Conservation (phyloP, 1,284 basidiomycete species). For the Irpex lacteus region DNA sequence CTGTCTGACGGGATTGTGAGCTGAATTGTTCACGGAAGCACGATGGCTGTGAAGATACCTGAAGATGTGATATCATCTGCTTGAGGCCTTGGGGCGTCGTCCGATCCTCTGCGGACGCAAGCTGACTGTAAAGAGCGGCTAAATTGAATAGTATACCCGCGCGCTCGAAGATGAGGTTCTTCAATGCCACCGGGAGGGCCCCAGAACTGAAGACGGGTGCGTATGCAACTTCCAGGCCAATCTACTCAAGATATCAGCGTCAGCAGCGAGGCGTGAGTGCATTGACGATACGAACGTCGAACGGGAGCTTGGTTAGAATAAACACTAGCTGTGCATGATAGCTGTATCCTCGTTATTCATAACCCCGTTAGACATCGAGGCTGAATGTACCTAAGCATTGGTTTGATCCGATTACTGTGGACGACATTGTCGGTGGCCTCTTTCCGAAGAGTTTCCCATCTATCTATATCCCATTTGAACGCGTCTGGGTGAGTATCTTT, state of each 20-base stretch:
- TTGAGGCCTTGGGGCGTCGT: slow-evolving; percentile 76
- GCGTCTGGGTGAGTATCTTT: slow-evolving; percentile 84
- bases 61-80: slow-evolving; percentile 67
- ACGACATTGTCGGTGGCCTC: slow-evolving; percentile 54
- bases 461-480: slow-evolving; percentile 78
- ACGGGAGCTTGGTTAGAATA: slow-evolving; percentile 70
- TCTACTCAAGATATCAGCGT: slow-evolving; percentile 42
- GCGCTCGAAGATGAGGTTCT: slow-evolving; percentile 79
- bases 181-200: slow-evolving; percentile 59
- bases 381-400: slow-evolving; percentile 45
- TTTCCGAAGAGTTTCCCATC: slow-evolving; percentile 69
- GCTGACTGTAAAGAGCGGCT: slow-evolving; percentile 75
- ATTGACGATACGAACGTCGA: slow-evolving; percentile 46
- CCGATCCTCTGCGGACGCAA: slow-evolving; percentile 67
- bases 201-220: slow-evolving; percentile 63
- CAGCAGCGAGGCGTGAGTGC: slow-evolving; percentile 6
- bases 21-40: not conserved
- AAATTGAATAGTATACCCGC: slow-evolving; percentile 81
- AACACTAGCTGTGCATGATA: slow-evolving; percentile 89
- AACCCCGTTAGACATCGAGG: slow-evolving; percentile 18
- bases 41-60: slow-evolving; percentile 43
- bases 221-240: slow-evolving; percentile 76
- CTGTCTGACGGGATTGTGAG: slow-evolving; percentile 44
- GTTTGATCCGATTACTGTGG: slow-evolving; percentile 55
- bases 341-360: slow-evolving; percentile 36